Conservation (phyloP, 805 yeast genomes). For the Saccharomyces eubayanus region DNA sequence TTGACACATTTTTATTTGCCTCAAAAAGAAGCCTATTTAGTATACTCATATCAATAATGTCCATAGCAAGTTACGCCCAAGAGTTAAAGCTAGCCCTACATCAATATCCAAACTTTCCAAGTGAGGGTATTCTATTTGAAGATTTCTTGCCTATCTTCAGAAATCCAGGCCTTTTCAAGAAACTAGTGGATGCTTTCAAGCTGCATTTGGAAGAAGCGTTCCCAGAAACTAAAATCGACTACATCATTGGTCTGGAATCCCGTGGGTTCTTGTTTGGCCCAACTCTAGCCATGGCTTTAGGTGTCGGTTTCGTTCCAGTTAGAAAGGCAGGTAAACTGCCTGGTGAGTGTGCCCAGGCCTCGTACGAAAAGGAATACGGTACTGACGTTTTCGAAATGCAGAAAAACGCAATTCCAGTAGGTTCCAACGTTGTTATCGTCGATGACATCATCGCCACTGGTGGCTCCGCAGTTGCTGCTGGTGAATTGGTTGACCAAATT, state of each 20-base stretch:
- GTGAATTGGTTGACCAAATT: slow-evolving; percentile 61
- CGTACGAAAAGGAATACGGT: slow-evolving; percentile 88
- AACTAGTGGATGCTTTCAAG: slow-evolving; percentile 72
- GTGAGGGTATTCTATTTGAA: slow-evolving; percentile 87
- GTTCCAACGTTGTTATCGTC: slow-evolving; percentile 75
- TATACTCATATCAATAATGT: slow-evolving; percentile 11
- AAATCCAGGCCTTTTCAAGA: slow-evolving; percentile 70
- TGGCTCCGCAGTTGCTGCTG: slow-evolving; percentile 93
- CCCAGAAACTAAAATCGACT: slow-evolving; percentile 62
- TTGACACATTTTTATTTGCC: background rate
- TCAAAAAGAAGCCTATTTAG: background rate
- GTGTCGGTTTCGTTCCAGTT: slow-evolving; percentile 88
- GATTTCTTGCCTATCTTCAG: slow-evolving; percentile 93
- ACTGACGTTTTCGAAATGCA: slow-evolving; percentile 84
- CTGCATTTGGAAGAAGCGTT: slow-evolving; percentile 53
- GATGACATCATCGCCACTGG: slow-evolving; percentile 98
- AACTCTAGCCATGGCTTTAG: slow-evolving; percentile 77
- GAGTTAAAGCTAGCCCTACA: slow-evolving; percentile 48
- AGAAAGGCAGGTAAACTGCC: slow-evolving; percentile 95
- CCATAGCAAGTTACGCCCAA: slow-evolving; percentile 29
- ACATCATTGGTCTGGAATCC: slow-evolving; percentile 88
- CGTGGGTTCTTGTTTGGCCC: slow-evolving; percentile 98
- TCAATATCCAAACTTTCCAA: slow-evolving; percentile 91
- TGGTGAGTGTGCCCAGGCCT: slow-evolving; percentile 66
- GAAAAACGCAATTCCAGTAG: slow-evolving; percentile 66